Evolutionary conservation across 805 yeast species (phyloP), one percentile per base, ranked within the genome.

Genomic region (Teunomyces tritomae): DNA sequence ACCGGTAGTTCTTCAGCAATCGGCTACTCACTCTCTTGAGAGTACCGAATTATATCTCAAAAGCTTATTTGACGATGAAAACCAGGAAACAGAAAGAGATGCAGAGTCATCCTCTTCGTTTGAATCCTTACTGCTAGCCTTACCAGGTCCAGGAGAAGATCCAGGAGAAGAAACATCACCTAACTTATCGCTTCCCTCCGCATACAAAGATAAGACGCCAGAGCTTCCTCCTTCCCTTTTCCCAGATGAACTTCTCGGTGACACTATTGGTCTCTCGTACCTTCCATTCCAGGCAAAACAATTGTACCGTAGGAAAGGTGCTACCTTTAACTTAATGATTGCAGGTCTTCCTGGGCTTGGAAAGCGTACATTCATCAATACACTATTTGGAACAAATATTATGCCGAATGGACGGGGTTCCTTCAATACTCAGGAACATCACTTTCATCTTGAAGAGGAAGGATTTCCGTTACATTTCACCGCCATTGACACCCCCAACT

Each of bases 401-500:
- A 52, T 53, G 13, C 14, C 20, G 5, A n/a, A 9, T 14, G 9
- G 28, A 10, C n/a, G 27, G 16, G 11, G n/a, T 14, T 13, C 14
- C 10, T 13, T 44, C 28, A 37, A 40, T 5, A 39, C 32, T 6
- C 17, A 46, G 8, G 27, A 35, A 8, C 48, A 40, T n/a, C 35
- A 37, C 24, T 61, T 45, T 34, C 50, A 48, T 26, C 53, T 62
- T 26, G 53, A 47, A 8, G 66, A 62, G 36, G 49, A 55, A 5
- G 54, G 48, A 13, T 55, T 58, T 28, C 50, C 43, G 34, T 44
- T 62, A 45, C 45, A 50, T 11, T 53, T 62, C 40, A 60, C 60
- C 14, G 59, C 56, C 8, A 55, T 62, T 27, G 64, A 59, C 24
- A 55, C 59, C 57, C 57, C 73, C 2, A 91, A 89, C 0, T 88